phyloP scores from a whole-genome alignment of 257 asterid species.

The Nicotiana undulata region DNA sequence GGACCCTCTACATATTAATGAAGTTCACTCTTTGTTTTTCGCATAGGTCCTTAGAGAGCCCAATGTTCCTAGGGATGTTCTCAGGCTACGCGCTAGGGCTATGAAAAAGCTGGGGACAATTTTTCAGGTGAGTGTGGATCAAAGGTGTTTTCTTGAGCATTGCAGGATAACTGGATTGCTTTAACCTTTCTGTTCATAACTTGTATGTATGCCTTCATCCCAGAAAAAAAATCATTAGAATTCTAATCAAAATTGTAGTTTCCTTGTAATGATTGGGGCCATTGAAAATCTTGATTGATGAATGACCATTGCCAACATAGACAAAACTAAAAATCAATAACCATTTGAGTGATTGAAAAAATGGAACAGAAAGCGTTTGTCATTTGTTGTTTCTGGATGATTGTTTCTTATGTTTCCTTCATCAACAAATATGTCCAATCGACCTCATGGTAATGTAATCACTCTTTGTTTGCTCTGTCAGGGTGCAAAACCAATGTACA shows the following conservation, averaged over 20 bases:
- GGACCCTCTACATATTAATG: background rate
- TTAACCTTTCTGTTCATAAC: background rate
- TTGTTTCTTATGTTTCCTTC: background rate
- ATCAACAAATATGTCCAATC: background rate
- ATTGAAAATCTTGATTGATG: background rate
- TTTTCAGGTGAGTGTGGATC: slow-evolving; percentile 46
- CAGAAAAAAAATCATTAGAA: background rate
- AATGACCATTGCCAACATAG: background rate
- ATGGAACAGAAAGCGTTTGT: background rate
- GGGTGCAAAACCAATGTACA: slow-evolving; percentile 44
- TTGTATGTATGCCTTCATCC: background rate
- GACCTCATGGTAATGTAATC: background rate
- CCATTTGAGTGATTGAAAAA: background rate
- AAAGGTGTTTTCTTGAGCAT: background rate
- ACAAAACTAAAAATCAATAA: background rate
- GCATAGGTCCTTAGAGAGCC: slow-evolving; percentile 72
- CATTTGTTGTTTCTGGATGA: background rate
- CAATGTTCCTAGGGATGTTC: slow-evolving; percentile 50
- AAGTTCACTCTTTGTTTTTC: background rate
- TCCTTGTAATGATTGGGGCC: background rate
- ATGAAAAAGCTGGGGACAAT: slow-evolving; percentile 65
- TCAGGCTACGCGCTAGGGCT: slow-evolving; percentile 58
- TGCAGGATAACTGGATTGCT: background rate
- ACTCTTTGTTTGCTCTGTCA: slow-evolving; percentile 17
- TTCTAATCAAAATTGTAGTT: background rate